Conservation (phyloP, 1,139 yeast genomes). For the Taphrina sp. region DNA sequence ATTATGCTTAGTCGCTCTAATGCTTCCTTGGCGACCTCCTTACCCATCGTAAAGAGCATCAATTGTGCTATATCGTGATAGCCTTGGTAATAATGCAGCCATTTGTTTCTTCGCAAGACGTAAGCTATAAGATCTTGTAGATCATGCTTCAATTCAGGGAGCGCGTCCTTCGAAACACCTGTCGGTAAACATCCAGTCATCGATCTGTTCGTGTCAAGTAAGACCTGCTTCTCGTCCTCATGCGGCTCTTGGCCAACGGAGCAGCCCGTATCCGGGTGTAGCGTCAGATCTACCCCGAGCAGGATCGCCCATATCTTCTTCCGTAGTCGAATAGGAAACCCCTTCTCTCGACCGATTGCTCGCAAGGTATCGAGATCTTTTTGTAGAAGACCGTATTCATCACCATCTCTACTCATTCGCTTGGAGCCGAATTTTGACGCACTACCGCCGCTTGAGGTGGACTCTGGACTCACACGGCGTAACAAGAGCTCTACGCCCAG, state of each 20-base stretch:
- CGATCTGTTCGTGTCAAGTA: conserved; percentile 71
- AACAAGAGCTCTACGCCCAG: too few species aligned
- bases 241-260: neutral
- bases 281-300: conserved; percentile 3
- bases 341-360: conserved; percentile 3
- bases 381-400: neutral
- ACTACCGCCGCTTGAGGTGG: too few species aligned
- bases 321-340: conserved; percentile 11
- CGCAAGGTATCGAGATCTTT: conserved; percentile 10
- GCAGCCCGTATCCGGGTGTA: neutral
- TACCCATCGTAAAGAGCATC: conserved; percentile 55
- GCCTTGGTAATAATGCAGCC: conserved; percentile 82
- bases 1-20: conserved; percentile 59
- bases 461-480: too few species aligned
- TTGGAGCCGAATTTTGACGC: neutral
- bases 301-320: conserved; percentile 9
- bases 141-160: conserved; percentile 45
- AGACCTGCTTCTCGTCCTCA: conserved; percentile 70
- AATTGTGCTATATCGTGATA: conserved; percentile 80
- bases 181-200: conserved; percentile 45
- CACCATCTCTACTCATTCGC: neutral
- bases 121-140: conserved; percentile 53
- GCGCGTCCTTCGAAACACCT: conserved; percentile 28
- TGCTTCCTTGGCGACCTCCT: conserved; percentile 47
- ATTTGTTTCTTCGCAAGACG: conserved; percentile 60